Conservation (phyloP, 2,329 filamentous ascomycete species). For the Claviceps capensis region DNA sequence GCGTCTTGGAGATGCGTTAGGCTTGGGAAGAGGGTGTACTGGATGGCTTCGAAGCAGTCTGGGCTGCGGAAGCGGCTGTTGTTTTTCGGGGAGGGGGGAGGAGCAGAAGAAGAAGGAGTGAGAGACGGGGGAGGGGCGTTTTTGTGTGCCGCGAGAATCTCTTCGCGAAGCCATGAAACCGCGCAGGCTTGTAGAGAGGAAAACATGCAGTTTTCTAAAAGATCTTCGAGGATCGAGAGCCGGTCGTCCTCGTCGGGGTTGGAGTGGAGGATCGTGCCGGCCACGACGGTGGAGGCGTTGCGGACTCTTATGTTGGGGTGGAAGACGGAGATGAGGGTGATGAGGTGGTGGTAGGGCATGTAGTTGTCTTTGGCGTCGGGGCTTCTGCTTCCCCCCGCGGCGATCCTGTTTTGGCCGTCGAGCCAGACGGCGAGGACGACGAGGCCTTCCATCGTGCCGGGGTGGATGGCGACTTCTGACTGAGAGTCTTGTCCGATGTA, state of each 20-base stretch:
- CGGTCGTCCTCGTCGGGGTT: conserved; percentile 45
- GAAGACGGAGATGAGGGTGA: conserved; percentile 44
- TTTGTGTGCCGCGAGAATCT: conserved; percentile 35
- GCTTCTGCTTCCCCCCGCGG: conserved; percentile 8
- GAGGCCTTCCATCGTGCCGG: conserved; percentile 45
- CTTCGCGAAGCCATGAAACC: conserved; percentile 49
- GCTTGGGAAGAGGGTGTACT: conserved; percentile 48
- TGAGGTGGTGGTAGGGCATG: conserved; percentile 46
- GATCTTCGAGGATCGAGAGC: conserved; percentile 48
- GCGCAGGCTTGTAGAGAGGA: conserved; percentile 48
- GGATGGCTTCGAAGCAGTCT: conserved; percentile 44
- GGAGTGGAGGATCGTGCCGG: conserved; percentile 40
- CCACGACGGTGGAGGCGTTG: conserved; percentile 39
- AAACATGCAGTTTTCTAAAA: conserved; percentile 52
- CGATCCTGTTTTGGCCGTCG: conserved; percentile 33
- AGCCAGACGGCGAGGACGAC: conserved; percentile 47
- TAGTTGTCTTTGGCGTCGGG: conserved; percentile 27
- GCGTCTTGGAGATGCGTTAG: conserved; percentile 32
- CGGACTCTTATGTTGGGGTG: conserved; percentile 40
- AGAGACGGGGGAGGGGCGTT: conserved; percentile 6
- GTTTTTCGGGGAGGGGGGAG: conserved; percentile 6
- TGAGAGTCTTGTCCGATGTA: conserved; percentile 40
- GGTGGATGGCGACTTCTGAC: conserved; percentile 31
- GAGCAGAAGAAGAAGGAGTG: too few species aligned
- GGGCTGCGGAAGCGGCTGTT: conserved; percentile 32